A percentile compares a stretch with the other conserved stretches of the same genome.
These are phyloP conservation scores for Gnaphalium uliginosum DNA, from an alignment of 129 eudicot species.

Conservation along the genomic window DNA sequence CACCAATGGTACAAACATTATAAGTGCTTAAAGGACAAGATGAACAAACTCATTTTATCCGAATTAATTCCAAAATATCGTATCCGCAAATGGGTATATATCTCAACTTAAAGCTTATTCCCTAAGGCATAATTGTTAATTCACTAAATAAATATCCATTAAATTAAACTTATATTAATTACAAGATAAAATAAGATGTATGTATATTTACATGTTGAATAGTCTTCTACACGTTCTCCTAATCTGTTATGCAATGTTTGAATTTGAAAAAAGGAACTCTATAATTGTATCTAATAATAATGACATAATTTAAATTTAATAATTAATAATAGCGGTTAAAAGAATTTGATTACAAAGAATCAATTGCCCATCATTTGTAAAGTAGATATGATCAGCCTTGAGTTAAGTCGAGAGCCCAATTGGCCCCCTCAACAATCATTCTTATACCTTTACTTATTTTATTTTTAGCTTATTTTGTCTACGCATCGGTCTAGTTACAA, in stretches of 20 bases:
- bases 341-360: slow-evolving; percentile 20
- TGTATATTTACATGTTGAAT: not conserved
- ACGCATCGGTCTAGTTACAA: no score
- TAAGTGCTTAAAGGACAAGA: slow-evolving; percentile 35
- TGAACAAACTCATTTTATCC: slow-evolving; percentile 31
- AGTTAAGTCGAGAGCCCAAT: slow-evolving; percentile 19
- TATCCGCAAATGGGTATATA: slow-evolving; percentile 20
- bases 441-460: not conserved
- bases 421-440: slow-evolving; percentile 30
- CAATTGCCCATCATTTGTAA: slow-evolving; percentile 25
- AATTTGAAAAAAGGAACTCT: not conserved
- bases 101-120: slow-evolving; percentile 9
- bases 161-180: no score
- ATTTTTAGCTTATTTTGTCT: not conserved
- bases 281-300: not conserved
- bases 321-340: not conserved
- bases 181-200: not conserved
- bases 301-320: not conserved
- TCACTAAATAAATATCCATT: not conserved
- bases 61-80: slow-evolving; percentile 22
- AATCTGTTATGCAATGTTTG: not conserved
- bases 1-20: slow-evolving; percentile 38
- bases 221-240: not conserved
- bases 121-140: not conserved
- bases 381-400: slow-evolving; percentile 27